Evolutionary conservation across 345 rosid genomes (phyloP).

Genomic region (Jatropha curcas): DNA sequence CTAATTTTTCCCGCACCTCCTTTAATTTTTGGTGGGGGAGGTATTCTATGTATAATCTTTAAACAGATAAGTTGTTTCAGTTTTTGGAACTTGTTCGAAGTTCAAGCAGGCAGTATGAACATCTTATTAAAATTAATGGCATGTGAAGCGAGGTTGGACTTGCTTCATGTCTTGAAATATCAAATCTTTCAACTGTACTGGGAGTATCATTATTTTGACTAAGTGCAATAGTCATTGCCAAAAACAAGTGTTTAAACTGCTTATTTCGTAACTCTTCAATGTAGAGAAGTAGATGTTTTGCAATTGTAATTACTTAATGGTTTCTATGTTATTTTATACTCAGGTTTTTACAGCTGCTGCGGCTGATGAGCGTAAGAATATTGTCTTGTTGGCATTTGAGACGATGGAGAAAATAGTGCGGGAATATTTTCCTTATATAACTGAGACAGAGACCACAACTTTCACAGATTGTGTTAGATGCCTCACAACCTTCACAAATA

Average conservation of each 20-base stretch:
- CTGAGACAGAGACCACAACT: conserved; percentile 90
- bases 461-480: conserved; percentile 95
- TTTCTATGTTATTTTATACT: conserved; percentile 15
- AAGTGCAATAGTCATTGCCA: conserved; percentile 1
- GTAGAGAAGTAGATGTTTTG: neutral
- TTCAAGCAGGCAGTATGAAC: neutral
- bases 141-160: neutral
- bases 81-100: neutral
- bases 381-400: conserved; percentile 85
- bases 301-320: neutral
- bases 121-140: neutral
- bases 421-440: conserved; percentile 84
- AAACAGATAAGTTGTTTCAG: no score
- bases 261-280: neutral
- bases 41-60: no score
- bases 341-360: conserved; percentile 91
- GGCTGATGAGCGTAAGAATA: conserved; percentile 81
- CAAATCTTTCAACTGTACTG: neutral
- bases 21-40: no score
- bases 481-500: conserved; percentile 86
- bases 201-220: neutral
- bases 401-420: conserved; percentile 96
- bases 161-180: neutral
- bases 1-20: neutral
- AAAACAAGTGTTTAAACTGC: neutral